Evolutionary conservation across 805 yeast species (phyloP).

Genomic region (Metschnikowia corniflorae): DNA sequence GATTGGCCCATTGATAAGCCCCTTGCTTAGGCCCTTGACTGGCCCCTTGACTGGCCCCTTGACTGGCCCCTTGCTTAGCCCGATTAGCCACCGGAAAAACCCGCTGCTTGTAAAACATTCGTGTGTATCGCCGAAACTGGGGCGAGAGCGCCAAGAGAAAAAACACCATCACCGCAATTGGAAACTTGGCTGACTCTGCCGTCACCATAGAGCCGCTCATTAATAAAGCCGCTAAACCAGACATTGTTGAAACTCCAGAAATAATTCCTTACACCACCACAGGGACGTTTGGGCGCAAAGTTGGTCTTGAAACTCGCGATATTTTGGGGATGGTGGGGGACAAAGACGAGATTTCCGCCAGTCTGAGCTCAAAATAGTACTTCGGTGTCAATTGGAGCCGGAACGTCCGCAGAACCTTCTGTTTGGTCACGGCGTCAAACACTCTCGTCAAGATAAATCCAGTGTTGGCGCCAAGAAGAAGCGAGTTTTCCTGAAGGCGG

Average conservation of each 20-base stretch:
- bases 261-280: no score
- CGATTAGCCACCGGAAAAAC: no score
- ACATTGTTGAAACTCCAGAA: not conserved
- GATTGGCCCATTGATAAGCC: no score
- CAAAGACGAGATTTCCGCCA: slow-evolving; percentile 3
- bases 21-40: no score
- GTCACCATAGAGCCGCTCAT: not conserved
- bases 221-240: not conserved
- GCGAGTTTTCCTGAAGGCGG: slow-evolving; percentile 6
- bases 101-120: not conserved
- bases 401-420: slow-evolving; percentile 1
- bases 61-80: no score
- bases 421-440: not conserved
- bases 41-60: no score
- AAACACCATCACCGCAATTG: slow-evolving; percentile 12
- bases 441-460: slow-evolving; percentile 3
- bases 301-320: not conserved
- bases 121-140: not conserved
- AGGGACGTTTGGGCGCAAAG: no score
- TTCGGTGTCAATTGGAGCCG: slow-evolving; percentile 5
- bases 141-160: slow-evolving; percentile 8
- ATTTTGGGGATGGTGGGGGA: not conserved
- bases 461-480: slow-evolving; percentile 2
- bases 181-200: slow-evolving; percentile 6
- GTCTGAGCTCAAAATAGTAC: slow-evolving; percentile 4